phyloP scores from a whole-genome alignment of 257 asterid genomes.

The Nyctanthes arbortristis region DNA sequence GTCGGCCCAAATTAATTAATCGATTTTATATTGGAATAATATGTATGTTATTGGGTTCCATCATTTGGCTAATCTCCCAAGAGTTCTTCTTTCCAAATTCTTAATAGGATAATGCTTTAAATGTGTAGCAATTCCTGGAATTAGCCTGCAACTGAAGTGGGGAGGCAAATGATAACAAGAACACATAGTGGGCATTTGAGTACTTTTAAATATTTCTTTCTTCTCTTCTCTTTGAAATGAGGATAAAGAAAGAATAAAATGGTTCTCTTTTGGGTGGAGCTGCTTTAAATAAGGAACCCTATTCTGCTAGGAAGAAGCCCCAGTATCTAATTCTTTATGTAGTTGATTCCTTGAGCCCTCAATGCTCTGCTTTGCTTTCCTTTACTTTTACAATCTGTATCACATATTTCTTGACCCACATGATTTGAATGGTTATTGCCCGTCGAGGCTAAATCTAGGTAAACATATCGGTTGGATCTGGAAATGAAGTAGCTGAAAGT shows the following conservation, averaged over 20 bases:
- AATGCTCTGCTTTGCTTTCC: too few species aligned
- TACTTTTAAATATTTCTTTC: constrained; percentile 13
- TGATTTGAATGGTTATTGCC: neutral
- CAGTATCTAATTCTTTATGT: constrained; percentile 32
- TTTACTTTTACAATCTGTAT: constrained; percentile 37
- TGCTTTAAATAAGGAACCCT: constrained; percentile 56
- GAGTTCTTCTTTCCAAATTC: neutral
- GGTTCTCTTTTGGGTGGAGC: constrained; percentile 58
- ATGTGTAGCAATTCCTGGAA: constrained; percentile 30
- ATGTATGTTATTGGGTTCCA: too few species aligned
- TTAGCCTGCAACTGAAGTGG: constrained; percentile 32
- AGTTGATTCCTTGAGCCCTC: constrained; percentile 37
- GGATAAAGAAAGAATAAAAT: constrained; percentile 56
- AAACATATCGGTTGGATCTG: too few species aligned
- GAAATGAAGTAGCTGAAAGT: neutral
- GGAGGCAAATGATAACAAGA: constrained; percentile 45
- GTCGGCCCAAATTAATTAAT: too few species aligned
- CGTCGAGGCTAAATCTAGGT: neutral
- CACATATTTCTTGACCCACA: constrained; percentile 26
- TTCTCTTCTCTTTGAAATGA: constrained; percentile 20
- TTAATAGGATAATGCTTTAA: neutral
- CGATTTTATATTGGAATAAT: too few species aligned
- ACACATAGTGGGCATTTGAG: constrained; percentile 20
- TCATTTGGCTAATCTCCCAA: neutral
- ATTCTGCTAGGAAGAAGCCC: constrained; percentile 39